Percentiles rank a stretch among this genome's conserved stretches.
These are phyloP conservation scores for Haplosporangium gracile DNA, from an alignment of 192 early-diverging fungal genomes.

Conservation along the genomic window DNA sequence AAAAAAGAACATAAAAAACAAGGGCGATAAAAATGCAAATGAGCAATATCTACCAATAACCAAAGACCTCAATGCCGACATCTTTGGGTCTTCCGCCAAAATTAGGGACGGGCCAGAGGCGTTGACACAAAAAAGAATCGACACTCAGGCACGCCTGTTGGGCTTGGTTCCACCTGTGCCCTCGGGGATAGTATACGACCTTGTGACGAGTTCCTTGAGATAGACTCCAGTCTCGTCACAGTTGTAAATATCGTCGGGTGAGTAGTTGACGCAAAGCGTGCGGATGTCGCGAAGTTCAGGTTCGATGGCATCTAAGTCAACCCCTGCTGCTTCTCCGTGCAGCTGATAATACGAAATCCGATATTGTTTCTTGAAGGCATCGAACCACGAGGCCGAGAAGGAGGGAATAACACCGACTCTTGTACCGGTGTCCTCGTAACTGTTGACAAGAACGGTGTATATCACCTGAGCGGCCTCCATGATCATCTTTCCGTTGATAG, in stretches of 20 bases:
- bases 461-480: too few species aligned
- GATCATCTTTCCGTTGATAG: too few species aligned
- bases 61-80: too few species aligned
- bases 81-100: too few species aligned
- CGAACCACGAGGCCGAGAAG: slow-evolving; percentile 15
- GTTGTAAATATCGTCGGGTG: slow-evolving; percentile 15
- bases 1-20: too few species aligned
- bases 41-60: too few species aligned
- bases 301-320: slow-evolving; percentile 11
- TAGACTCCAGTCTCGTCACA: slow-evolving; percentile 23
- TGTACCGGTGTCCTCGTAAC: neutral
- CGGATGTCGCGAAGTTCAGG: slow-evolving; percentile 10
- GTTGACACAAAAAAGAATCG: slow-evolving; percentile 29
- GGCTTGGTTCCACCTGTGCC: slow-evolving; percentile 9
- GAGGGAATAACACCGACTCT: neutral
- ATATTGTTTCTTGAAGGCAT: slow-evolving; percentile 13
- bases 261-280: neutral
- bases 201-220: slow-evolving; percentile 14
- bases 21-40: too few species aligned
- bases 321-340: slow-evolving; percentile 8
- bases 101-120: slow-evolving; percentile 25
- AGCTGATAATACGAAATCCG: slow-evolving; percentile 8
- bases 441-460: neutral
- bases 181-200: slow-evolving; percentile 8
- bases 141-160: neutral